Evolutionary conservation across 208 protist species (phyloP).

Genomic region (Trypanosoma boissoni): DNA sequence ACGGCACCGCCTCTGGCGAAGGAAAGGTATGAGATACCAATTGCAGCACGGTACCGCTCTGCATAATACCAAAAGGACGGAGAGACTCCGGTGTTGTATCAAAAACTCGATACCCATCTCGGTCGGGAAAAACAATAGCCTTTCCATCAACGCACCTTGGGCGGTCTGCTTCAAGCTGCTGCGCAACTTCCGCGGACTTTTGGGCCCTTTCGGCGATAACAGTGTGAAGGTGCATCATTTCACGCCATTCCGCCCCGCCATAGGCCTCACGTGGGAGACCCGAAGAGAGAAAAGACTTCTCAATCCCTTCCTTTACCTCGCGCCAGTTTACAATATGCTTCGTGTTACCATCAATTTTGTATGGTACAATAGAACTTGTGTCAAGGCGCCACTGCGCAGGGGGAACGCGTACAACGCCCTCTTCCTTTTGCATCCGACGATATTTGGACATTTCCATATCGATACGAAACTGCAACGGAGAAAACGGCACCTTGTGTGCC

Average conservation of each 20-base stretch:
- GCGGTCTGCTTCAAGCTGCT: slow-evolving; percentile 29
- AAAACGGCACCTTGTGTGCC: slow-evolving; percentile 65
- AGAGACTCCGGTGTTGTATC: slow-evolving; percentile 48
- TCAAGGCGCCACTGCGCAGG: slow-evolving; percentile 71
- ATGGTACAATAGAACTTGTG: slow-evolving; percentile 73
- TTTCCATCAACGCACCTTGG: not conserved
- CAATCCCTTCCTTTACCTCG: slow-evolving; percentile 84
- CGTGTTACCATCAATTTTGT: slow-evolving; percentile 67
- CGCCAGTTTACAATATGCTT: slow-evolving; percentile 83
- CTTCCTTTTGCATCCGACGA: slow-evolving; percentile 77
- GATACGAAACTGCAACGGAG: slow-evolving; percentile 80
- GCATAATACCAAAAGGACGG: slow-evolving; percentile 44
- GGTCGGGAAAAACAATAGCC: slow-evolving; percentile 67
- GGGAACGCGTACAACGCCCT: slow-evolving; percentile 86
- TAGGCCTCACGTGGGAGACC: slow-evolving; percentile 80
- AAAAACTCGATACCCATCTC: slow-evolving; percentile 75
- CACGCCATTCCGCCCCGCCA: slow-evolving; percentile 65
- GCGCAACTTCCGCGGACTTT: slow-evolving; percentile 50
- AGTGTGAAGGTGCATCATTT: slow-evolving; percentile 60
- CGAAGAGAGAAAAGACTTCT: slow-evolving; percentile 75
- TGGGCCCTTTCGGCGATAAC: slow-evolving; percentile 45
- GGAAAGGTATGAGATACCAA: slow-evolving; percentile 32
- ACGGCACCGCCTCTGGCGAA: slow-evolving; percentile 47
- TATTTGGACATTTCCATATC: slow-evolving; percentile 83
- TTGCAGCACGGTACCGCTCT: slow-evolving; percentile 49